Base-by-base conservation (phyloP, 306 rosid genomes). In the Dalbergia cochinchinensis region DNA sequence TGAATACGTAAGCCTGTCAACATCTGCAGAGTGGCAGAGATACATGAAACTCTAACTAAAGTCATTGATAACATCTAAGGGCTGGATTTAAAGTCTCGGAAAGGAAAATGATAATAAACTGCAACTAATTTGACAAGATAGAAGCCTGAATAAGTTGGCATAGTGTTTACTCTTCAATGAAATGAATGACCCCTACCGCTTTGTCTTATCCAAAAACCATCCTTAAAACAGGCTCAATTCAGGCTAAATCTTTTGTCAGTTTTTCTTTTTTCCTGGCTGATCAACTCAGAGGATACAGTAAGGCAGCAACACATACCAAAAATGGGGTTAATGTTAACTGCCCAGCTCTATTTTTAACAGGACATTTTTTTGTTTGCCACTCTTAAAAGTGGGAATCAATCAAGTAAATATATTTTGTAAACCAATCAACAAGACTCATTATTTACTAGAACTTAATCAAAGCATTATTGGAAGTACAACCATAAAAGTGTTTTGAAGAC, bases 1-100 rank as follows among this genome's bases (percentile, higher is more conserved):
- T 20, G 96, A 90, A 84, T 92, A 94, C 8, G 93, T 89, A 77
- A 94, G 86, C 85, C 83, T 85, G 77, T 88, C 93, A 76, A 85
- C 80, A 87, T 92, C 97, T 94, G 86, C 82, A 82, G 76, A 81
- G 72, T 53, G 66, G 69, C 31, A 73, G 61, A 78, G 69, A 81
- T 37, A 72, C 31, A 76, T 65, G 67, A 44, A 63, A 77, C 60
- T 34, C 60, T 34, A 58, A 71, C 79, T 59, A 20, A 39, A 74
- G 85, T 74, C 31, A 55, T 73, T 66, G 74, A 65, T 63, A 85
- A 37, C 53, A 82, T 78, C 69, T 66, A 70, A 69, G 65, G 80
- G 53, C 18, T 20, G 34, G 8, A 85, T 47, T 45, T 26, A 11
- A 58, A 74, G 71, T 44, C 37, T 35, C 50, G 34, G 41, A 61